Evolutionary conservation across 225 moss, liverwort and hornwort genomes (phyloP).

Genomic region (Bryum argenteum): DNA sequence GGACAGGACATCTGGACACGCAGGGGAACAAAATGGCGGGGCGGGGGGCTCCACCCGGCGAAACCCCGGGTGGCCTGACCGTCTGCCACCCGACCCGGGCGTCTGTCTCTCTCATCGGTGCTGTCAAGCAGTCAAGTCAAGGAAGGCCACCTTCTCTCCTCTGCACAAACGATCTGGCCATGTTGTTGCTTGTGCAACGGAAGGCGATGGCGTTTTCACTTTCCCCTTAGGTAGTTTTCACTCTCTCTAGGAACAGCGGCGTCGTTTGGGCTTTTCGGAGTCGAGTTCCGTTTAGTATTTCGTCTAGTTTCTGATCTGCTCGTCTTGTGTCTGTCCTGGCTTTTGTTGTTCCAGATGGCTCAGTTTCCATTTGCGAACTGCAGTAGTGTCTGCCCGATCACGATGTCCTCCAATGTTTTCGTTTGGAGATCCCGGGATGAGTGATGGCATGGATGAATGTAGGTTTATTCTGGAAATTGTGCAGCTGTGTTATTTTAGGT

Average conservation of each 20-base stretch:
- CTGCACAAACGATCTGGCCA: neutral
- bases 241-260: neutral
- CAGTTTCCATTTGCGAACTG: conserved; percentile 8
- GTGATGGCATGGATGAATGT: conserved; percentile 44
- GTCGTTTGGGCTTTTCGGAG: neutral
- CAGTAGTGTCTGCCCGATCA: neutral
- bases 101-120: too few relatives aligned
- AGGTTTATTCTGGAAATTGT: conserved; percentile 24
- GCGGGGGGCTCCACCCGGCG: neutral
- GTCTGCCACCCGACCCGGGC: conserved; percentile 21
- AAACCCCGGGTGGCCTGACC: conserved; percentile 23
- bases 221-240: neutral
- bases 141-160: neutral
- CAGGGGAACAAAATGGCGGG: neutral
- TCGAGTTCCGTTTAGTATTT: conserved; percentile 4
- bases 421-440: conserved; percentile 34
- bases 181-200: neutral
- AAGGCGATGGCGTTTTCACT: conserved; percentile 16
- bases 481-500: conserved; percentile 43
- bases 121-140: neutral
- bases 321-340: neutral
- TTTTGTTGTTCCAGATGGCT: neutral
- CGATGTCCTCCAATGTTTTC: conserved; percentile 9
- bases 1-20: conserved; percentile 15
- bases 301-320: neutral